A percentile compares a stretch with the other conserved stretches of the same genome.
Conservation (phyloP, 768 basidiomycete genomes). For the Amyloporia xantha region DNA sequence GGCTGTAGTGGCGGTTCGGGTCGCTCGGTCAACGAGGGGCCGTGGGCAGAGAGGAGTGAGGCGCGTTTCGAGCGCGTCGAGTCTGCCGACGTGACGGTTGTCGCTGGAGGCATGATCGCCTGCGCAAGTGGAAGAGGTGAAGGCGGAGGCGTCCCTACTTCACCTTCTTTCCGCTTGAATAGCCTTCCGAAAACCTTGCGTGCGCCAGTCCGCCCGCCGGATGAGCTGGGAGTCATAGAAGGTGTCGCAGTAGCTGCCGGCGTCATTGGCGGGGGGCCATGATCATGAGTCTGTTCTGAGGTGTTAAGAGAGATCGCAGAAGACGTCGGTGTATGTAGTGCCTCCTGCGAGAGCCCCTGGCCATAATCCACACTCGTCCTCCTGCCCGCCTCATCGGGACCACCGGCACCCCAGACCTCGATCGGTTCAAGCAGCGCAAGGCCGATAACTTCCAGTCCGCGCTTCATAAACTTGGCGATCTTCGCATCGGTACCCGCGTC, state of each 20-base stretch:
- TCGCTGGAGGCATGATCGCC: neutral
- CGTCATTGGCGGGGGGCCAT: conserved; percentile 4
- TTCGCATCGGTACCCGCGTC: conserved; percentile 88
- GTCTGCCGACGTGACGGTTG: no score
- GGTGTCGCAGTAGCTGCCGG: conserved; percentile 11
- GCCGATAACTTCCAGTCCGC: conserved; percentile 56
- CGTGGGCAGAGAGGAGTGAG: conserved; percentile 8
- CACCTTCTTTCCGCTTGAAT: conserved; percentile 43
- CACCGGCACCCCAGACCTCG: conserved; percentile 52
- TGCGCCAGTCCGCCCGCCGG: conserved; percentile 26
- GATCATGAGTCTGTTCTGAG: conserved; percentile 14
- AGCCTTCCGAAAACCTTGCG: conserved; percentile 63
- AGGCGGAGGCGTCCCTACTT: neutral
- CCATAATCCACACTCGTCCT: conserved; percentile 11
- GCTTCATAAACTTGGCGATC: conserved; percentile 61
- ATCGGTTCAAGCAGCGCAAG: conserved; percentile 76
- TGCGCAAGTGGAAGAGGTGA: neutral
- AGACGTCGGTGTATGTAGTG: conserved; percentile 25
- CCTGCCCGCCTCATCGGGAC: conserved; percentile 24
- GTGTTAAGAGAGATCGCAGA: conserved; percentile 26
- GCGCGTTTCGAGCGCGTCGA: conserved; percentile 5
- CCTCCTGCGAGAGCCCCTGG: conserved; percentile 8
- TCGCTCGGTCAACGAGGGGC: conserved; percentile 2
- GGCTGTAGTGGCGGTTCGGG: conserved; percentile 25
- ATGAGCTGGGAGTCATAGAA: conserved; percentile 15